Percentiles rank a stretch among this genome's conserved stretches.
Conservation (phyloP, 164 flowering plant genomes). For the Hamamelis virginiana region DNA sequence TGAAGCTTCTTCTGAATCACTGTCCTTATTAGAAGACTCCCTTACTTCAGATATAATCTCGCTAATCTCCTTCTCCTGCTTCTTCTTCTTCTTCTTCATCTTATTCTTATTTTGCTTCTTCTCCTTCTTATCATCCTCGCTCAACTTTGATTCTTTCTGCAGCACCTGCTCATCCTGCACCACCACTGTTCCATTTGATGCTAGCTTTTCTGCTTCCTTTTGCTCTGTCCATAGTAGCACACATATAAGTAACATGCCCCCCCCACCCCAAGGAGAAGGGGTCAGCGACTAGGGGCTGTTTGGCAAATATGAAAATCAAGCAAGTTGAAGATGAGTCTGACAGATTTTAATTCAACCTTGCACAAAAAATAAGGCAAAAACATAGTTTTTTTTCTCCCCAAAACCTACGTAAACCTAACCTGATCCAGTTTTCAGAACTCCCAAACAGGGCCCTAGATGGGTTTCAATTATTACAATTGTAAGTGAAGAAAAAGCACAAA, state of each 20-base stretch:
- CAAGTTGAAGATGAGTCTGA: too few relatives aligned
- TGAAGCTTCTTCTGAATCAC: constrained; percentile 49
- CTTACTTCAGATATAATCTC: constrained; percentile 38
- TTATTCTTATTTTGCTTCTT: constrained; percentile 25
- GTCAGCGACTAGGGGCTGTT: too few relatives aligned
- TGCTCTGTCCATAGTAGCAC: constrained; percentile 41
- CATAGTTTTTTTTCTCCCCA: too few relatives aligned
- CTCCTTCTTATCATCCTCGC: constrained; percentile 19
- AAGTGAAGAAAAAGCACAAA: constrained; percentile 22
- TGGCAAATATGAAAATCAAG: too few relatives aligned
- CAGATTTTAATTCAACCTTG: too few relatives aligned
- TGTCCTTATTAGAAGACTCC: constrained; percentile 27
- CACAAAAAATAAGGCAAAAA: too few relatives aligned
- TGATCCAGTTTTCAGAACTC: too few relatives aligned
- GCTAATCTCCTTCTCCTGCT: constrained; percentile 21
- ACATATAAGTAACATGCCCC: too few relatives aligned
- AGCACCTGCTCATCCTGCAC: constrained; percentile 26
- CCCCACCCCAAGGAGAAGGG: too few relatives aligned
- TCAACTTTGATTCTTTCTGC: constrained; percentile 23
- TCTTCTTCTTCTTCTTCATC: constrained; percentile 32
- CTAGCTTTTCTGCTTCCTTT: constrained; percentile 47
- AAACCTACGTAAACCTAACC: too few relatives aligned
- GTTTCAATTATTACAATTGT: not conserved
- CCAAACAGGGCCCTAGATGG: too few relatives aligned
- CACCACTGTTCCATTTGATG: constrained; percentile 18